Percentiles rank a stretch among this genome's conserved stretches.
Evolutionary conservation across 2,329 filamentous ascomycete genomes (phyloP).

Genomic region (Nothopassalora personata): DNA sequence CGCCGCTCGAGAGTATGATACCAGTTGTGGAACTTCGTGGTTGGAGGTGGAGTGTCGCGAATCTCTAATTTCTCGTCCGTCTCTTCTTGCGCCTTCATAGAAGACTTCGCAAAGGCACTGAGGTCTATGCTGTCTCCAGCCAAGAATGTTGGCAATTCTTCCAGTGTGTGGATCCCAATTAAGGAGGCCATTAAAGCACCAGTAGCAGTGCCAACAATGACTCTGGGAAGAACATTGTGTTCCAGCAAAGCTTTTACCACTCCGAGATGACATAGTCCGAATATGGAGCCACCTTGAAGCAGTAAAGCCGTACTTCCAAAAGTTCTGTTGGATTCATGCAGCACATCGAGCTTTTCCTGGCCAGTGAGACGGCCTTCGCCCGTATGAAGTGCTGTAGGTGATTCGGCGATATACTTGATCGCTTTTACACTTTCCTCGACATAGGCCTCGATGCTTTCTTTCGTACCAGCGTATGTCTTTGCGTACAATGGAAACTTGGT

Average conservation of each 20-base stretch:
- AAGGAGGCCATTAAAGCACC: slow-evolving; percentile 85
- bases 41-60: slow-evolving; percentile 62
- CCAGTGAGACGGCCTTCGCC: slow-evolving; percentile 49
- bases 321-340: slow-evolving; percentile 84
- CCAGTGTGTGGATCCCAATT: slow-evolving; percentile 80
- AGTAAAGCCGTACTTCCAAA: slow-evolving; percentile 78
- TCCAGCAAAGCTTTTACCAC: slow-evolving; percentile 78
- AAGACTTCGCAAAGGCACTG: slow-evolving; percentile 61
- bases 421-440: slow-evolving; percentile 76
- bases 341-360: slow-evolving; percentile 77
- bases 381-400: slow-evolving; percentile 48
- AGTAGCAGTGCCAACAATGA: slow-evolving; percentile 86
- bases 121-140: slow-evolving; percentile 77
- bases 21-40: slow-evolving; percentile 50
- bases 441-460: slow-evolving; percentile 87
- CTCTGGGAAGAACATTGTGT: slow-evolving; percentile 69
- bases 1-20: slow-evolving; percentile 59
- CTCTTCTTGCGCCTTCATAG: slow-evolving; percentile 24
- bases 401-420: slow-evolving; percentile 67
- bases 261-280: slow-evolving; percentile 88
- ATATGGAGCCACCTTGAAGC: slow-evolving; percentile 79
- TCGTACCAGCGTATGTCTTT: slow-evolving; percentile 82
- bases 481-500: slow-evolving; percentile 77
- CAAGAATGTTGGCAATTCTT: slow-evolving; percentile 72
- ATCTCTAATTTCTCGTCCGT: slow-evolving; percentile 52